Conservation (phyloP, 176 grass and related monocot genomes). For the Aegilops speltoides region DNA sequence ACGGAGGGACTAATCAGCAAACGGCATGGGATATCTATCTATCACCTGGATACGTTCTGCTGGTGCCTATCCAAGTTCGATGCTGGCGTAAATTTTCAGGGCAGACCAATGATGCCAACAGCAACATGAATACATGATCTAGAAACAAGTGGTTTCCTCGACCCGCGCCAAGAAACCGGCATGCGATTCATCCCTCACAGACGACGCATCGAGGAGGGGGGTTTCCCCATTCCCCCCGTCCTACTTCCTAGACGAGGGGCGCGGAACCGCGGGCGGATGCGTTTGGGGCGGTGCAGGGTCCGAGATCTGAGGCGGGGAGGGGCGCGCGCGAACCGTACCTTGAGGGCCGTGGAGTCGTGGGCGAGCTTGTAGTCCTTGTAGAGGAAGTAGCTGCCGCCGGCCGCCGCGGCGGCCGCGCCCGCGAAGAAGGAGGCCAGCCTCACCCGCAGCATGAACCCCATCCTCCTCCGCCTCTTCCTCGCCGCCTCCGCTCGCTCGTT, state of each 20-base stretch:
- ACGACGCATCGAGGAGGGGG: too few relatives aligned
- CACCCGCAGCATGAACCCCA: constrained; percentile 93
- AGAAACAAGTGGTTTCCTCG: too few relatives aligned
- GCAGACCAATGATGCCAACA: not conserved
- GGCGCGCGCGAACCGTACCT: constrained; percentile 38
- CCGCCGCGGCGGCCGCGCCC: constrained; percentile 60
- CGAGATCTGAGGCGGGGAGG: constrained; percentile 10
- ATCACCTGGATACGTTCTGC: not conserved
- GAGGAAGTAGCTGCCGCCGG: constrained; percentile 70
- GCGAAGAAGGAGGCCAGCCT: constrained; percentile 85
- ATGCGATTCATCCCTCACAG: not conserved
- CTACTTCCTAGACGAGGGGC: not conserved
- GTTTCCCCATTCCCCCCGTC: not conserved
- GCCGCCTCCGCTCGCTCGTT: not conserved
- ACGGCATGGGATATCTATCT: too few relatives aligned
- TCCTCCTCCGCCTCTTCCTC: constrained; percentile 7
- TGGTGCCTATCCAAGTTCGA: not conserved
- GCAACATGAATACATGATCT: not conserved
- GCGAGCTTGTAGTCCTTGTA: constrained; percentile 97
- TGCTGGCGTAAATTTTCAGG: not conserved
- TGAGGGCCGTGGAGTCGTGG: constrained; percentile 57
- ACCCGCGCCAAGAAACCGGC: not conserved
- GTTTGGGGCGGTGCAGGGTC: not conserved
- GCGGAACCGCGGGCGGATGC: too few relatives aligned
- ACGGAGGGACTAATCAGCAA: too few relatives aligned